These are phyloP conservation scores for Nakaseomyces delphensis DNA, from an alignment of 1,139 yeast species.

Conservation along the genomic window DNA sequence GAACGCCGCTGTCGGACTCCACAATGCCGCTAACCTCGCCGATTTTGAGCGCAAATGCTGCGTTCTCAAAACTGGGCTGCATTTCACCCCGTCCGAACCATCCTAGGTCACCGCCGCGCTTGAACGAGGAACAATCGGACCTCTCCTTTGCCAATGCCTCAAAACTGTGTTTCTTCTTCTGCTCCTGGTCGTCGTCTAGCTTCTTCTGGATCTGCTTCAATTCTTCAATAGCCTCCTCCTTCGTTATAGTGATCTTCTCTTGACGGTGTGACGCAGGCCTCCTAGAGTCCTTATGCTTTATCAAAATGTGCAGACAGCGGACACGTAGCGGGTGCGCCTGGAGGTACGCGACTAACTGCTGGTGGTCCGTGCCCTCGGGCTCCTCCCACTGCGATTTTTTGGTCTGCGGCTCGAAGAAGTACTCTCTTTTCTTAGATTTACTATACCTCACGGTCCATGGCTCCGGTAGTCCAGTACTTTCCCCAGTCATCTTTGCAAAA, in stretches of 20 bases:
- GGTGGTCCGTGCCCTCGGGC: slow-evolving; percentile 73
- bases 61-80: slow-evolving; percentile 91
- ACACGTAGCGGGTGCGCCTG: slow-evolving; percentile 51
- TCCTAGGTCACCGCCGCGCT: slow-evolving; percentile 88
- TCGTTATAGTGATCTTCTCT: slow-evolving; percentile 61
- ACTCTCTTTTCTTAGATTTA: slow-evolving; percentile 74
- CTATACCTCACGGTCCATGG: slow-evolving; percentile 81
- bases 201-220: slow-evolving; percentile 55
- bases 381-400: slow-evolving; percentile 85
- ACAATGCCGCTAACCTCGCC: slow-evolving; percentile 80
- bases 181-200: slow-evolving; percentile 47
- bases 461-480: slow-evolving; percentile 62
- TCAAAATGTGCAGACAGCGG: slow-evolving; percentile 62
- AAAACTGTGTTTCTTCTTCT: slow-evolving; percentile 36
- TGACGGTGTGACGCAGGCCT: slow-evolving; percentile 90
- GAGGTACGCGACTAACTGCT: slow-evolving; percentile 48
- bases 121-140: slow-evolving; percentile 82
- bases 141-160: slow-evolving; percentile 71
- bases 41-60: slow-evolving; percentile 69
- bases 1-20: slow-evolving; percentile 88
- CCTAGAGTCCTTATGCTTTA: slow-evolving; percentile 76
- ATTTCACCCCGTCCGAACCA: slow-evolving; percentile 80
- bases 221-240: slow-evolving; percentile 74
- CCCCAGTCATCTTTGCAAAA: not conserved
- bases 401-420: slow-evolving; percentile 63